A percentile compares a stretch with the other conserved stretches of the same genome.
Evolutionary conservation across 1,284 basidiomycete species (phyloP).

Genomic region (Rhodotorula mucilaginosa): DNA sequence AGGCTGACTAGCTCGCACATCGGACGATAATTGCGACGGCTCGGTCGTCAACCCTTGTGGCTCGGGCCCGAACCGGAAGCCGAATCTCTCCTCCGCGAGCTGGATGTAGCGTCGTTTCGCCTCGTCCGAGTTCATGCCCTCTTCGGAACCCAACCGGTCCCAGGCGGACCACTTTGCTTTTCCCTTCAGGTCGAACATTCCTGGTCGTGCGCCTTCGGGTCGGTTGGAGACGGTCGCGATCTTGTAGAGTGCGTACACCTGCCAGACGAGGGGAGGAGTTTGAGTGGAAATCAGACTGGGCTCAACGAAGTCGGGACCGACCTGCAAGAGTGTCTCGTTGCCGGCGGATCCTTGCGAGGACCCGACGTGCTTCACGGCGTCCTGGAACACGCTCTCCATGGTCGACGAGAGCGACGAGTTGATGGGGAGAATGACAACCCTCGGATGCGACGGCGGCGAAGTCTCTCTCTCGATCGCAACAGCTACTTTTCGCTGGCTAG

Average conservation of each 20-base stretch:
- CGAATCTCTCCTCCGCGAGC: neutral
- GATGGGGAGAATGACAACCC: too few relatives aligned
- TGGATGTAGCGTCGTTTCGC: neutral
- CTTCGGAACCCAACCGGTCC: slow-evolving; percentile 55
- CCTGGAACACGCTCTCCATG: too few relatives aligned
- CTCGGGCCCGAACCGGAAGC: slow-evolving; percentile 39
- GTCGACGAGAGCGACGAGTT: too few relatives aligned
- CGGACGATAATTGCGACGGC: too few relatives aligned
- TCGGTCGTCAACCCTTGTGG: slow-evolving; percentile 52
- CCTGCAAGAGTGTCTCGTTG: too few relatives aligned
- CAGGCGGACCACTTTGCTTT: slow-evolving; percentile 88
- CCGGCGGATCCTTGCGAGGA: too few relatives aligned
- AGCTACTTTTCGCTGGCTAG: too few relatives aligned
- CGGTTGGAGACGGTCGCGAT: slow-evolving; percentile 60
- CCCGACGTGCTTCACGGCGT: too few relatives aligned
- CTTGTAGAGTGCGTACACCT: slow-evolving; percentile 84
- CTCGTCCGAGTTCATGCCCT: slow-evolving; percentile 25
- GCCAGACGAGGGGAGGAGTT: neutral
- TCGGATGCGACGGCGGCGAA: too few relatives aligned
- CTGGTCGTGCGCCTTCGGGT: slow-evolving; percentile 65
- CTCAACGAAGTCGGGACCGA: neutral
- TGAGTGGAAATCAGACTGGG: neutral
- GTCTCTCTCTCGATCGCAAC: too few relatives aligned
- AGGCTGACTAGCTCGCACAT: too few relatives aligned
- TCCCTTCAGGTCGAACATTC: slow-evolving; percentile 73